Percentiles rank a stretch among this genome's conserved stretches.
These are phyloP conservation scores for Fusarium stilboides DNA, from an alignment of 2,329 filamentous ascomycete species.

Conservation along the genomic window DNA sequence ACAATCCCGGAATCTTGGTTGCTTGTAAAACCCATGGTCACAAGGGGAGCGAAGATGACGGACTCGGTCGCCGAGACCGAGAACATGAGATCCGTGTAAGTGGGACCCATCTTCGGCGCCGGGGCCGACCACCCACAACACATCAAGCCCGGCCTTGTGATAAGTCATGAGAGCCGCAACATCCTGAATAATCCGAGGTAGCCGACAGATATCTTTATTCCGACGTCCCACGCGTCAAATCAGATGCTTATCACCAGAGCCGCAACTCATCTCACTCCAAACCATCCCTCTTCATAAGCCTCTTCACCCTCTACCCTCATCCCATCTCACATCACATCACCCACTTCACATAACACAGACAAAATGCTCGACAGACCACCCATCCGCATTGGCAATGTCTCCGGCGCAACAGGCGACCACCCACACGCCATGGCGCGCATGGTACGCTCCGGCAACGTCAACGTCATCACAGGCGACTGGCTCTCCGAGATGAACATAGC, in stretches of 20 bases:
- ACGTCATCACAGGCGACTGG: conserved; percentile 60
- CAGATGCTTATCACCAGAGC: background rate
- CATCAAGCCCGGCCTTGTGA: background rate
- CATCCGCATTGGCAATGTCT: conserved; percentile 55
- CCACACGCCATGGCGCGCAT: conserved; percentile 55
- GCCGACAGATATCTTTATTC: background rate
- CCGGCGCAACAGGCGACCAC: conserved; percentile 54
- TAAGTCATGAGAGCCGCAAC: conserved; percentile 17
- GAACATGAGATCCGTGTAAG: conserved; percentile 3
- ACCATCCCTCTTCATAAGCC: background rate
- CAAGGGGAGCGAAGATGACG: background rate
- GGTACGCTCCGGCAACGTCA: conserved; percentile 51
- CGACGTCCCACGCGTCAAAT: background rate
- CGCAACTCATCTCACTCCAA: background rate
- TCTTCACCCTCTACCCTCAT: background rate
- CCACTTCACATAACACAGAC: background rate
- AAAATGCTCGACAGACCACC: conserved; percentile 50
- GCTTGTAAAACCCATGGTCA: background rate
- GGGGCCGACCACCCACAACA: conserved; percentile 24
- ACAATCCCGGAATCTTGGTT: background rate
- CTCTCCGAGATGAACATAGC: conserved; percentile 67
- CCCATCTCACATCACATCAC: background rate
- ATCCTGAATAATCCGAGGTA: background rate
- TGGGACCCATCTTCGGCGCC: conserved; percentile 32
- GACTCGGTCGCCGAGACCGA: conserved; percentile 42